Percentiles rank a stretch among this genome's conserved stretches.
phyloP scores from a whole-genome alignment of 108 stramenopile species.

The Cyclotella baltica region DNA sequence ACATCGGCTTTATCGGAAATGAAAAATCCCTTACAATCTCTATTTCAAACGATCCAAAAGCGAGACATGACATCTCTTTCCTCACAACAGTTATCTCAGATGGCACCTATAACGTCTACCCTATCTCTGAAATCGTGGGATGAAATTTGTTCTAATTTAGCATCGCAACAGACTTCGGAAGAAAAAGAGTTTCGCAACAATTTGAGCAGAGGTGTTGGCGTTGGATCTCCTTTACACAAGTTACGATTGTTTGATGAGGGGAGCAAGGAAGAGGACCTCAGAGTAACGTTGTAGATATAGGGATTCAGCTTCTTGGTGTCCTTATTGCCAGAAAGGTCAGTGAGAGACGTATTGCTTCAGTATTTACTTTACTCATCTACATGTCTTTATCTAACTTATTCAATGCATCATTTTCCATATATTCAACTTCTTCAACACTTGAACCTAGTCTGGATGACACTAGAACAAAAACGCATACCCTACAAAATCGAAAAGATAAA shows the following conservation, averaged over 20 bases:
- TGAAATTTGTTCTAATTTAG: constrained; percentile 56
- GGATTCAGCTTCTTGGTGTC: constrained; percentile 87
- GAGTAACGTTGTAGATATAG: constrained; percentile 86
- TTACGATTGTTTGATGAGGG: constrained; percentile 83
- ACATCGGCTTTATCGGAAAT: neutral
- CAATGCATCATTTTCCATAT: too few species aligned
- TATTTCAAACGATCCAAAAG: neutral
- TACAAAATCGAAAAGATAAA: constrained; percentile 90
- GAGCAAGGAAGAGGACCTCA: constrained; percentile 80
- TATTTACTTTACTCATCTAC: too few species aligned
- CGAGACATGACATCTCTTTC: constrained; percentile 4
- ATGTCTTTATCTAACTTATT: too few species aligned
- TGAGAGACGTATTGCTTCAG: neutral
- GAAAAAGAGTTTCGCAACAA: constrained; percentile 70
- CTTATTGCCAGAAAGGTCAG: constrained; percentile 90
- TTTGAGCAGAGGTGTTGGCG: constrained; percentile 70
- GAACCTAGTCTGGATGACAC: constrained; percentile 70
- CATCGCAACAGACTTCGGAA: constrained; percentile 55
- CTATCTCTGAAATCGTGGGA: constrained; percentile 40
- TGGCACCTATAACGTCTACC: neutral
- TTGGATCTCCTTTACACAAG: constrained; percentile 73
- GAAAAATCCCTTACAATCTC: neutral
- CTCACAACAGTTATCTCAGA: neutral
- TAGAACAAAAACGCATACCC: constrained; percentile 90
- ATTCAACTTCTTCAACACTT: too few species aligned